Base-by-base conservation (phyloP, 1,284 basidiomycete species). In the Trichosporon faecale region DNA sequence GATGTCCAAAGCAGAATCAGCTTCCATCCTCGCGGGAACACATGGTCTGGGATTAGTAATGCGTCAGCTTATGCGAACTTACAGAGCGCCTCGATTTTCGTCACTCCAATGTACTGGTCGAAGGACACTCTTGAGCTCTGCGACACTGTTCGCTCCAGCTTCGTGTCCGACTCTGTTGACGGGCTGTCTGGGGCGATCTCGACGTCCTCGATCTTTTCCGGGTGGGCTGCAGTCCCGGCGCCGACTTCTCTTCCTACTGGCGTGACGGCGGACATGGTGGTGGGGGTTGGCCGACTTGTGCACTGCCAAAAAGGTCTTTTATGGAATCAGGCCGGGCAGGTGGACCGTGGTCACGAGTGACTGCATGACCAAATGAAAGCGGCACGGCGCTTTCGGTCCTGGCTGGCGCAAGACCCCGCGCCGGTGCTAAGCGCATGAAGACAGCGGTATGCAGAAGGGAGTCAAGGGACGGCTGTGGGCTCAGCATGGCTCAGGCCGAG, bases 31-130 rank as follows among this genome's bases (percentile, higher is more conserved):
- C 68, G 68, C 21, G 68, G 68, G 18, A 78, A 81, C 44, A 81
- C 80, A 49, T 76, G 61, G 71, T 81, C 75, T 77, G 66, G 18
- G 3, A 64, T 27, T 2, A 16, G 12, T n/a, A 80, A 75, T 35
- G 76, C 60, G 68, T 80, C 73, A 74, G 65, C 65, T 69, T 31
- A n/a, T 1, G 40, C 1, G 14, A 8, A 66, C 66, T 31, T 25
- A 78, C 76, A 81, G 2, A 81, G 66, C 9, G 80, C 73, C 67
- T 81, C 80, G 33, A 81, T 81, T 69, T 77, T 77, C 57, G 78
- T 77, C 3, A 80, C 80, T 55, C 80, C 80, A n/a, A 74, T 74
- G 31, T 75, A 70, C 70, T 80, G 76, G 44, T 78, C 23, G 44
- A 64, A 67, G 25, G 68, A 70, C 2, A 18, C 18, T 18, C 29